Percentiles rank a stretch among this genome's conserved stretches.
These are phyloP conservation scores for Fomitopsis pulvina DNA, from an alignment of 768 basidiomycete species.

Conservation along the genomic window DNA sequence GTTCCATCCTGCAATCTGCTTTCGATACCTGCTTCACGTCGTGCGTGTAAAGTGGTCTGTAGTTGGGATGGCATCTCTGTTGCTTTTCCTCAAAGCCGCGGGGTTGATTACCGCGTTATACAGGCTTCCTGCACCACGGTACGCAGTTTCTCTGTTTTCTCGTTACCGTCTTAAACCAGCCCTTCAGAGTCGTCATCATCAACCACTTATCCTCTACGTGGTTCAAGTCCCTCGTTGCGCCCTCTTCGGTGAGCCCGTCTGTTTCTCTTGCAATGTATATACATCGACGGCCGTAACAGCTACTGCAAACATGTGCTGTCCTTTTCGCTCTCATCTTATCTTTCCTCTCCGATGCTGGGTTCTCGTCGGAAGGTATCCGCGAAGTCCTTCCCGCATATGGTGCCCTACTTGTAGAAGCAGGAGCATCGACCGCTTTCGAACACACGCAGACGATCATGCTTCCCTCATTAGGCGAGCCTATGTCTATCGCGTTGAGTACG, in stretches of 20 bases:
- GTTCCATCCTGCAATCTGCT: not conserved
- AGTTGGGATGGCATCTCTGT: conserved; percentile 56
- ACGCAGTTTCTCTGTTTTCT: conserved; percentile 13
- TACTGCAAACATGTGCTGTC: conserved; percentile 43
- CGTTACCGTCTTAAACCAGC: not conserved
- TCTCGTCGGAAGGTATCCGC: conserved; percentile 36
- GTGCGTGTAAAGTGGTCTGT: conserved; percentile 55
- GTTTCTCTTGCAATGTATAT: not conserved
- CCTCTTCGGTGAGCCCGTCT: conserved; percentile 41
- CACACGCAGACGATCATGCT: conserved; percentile 53
- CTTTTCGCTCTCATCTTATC: conserved; percentile 45
- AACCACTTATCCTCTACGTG: conserved; percentile 65
- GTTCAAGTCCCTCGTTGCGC: conserved; percentile 46
- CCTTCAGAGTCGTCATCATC: conserved; percentile 56
- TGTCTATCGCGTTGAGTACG: conserved; percentile 48
- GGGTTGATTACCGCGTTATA: conserved; percentile 64
- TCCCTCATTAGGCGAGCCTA: conserved; percentile 49
- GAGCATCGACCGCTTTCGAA: conserved; percentile 55
- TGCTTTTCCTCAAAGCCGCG: conserved; percentile 58
- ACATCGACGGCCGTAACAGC: conserved; percentile 27
- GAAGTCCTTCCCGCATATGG: conserved; percentile 57
- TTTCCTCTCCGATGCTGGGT: conserved; percentile 46
- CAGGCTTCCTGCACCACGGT: conserved; percentile 64
- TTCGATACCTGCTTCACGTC: conserved; percentile 8
- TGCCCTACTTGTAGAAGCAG: conserved; percentile 52